Evolutionary conservation across 768 basidiomycete genomes (phyloP).

Genomic region (Ramaria sp.): DNA sequence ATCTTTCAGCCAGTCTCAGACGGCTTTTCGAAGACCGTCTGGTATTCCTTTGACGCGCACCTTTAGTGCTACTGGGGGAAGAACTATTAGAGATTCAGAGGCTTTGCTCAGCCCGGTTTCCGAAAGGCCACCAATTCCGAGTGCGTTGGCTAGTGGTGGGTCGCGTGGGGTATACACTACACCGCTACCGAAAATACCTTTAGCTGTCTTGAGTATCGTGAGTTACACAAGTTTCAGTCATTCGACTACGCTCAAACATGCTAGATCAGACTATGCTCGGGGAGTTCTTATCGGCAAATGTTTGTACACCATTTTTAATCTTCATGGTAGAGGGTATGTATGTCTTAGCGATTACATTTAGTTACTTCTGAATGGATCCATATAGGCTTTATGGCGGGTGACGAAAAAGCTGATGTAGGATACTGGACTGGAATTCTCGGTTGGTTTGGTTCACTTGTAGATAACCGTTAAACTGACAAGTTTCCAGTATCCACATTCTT

Average conservation of each 20-base stretch:
- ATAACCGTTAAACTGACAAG: background rate
- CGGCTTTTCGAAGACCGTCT: background rate
- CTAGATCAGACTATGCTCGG: conserved; percentile 76
- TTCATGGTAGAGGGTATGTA: conserved; percentile 84
- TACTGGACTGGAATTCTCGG: conserved; percentile 83
- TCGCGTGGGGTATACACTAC: conserved; percentile 51
- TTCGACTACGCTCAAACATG: background rate
- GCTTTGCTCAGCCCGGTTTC: conserved; percentile 16
- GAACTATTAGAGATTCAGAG: conserved; percentile 4
- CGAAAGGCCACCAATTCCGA: conserved; percentile 65
- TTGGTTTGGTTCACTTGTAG: conserved; percentile 23
- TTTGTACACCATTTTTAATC: conserved; percentile 81
- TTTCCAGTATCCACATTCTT: conserved; percentile 71
- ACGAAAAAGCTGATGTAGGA: conserved; percentile 77
- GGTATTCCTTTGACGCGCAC: conserved; percentile 4
- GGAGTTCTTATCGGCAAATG: conserved; percentile 90
- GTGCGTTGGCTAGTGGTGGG: conserved; percentile 47
- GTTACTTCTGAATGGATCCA: conserved; percentile 16
- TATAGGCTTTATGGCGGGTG: conserved; percentile 51
- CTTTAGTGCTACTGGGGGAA: background rate
- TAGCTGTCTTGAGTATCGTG: conserved; percentile 89
- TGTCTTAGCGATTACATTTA: conserved; percentile 9
- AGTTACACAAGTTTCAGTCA: conserved; percentile 20
- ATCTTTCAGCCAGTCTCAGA: conserved; percentile 11
- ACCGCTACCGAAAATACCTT: conserved; percentile 76